Base-by-base conservation (phyloP, 1,284 basidiomycete species). In the Exobasidium rhododendri region DNA sequence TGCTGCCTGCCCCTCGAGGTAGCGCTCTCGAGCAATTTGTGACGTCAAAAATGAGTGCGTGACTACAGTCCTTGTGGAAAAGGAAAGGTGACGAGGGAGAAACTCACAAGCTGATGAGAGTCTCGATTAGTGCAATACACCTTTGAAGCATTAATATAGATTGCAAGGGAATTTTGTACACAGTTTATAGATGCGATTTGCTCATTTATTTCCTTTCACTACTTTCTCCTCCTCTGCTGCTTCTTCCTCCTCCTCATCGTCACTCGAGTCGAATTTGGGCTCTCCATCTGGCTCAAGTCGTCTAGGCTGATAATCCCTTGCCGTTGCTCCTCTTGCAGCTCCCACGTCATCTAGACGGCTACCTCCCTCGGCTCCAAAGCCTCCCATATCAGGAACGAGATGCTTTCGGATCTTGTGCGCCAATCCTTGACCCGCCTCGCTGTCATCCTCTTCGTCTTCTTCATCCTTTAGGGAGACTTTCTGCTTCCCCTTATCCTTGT, bases 351-450 rank as follows among this genome's bases (percentile, higher is more conserved):
- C 43, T 31, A 61, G 14, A 24, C 56, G n/a, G 22, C 22, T 26
- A 14, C 45, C 60, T 4, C 29, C 28, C 17, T n/a, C 32, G 4
- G 11, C 24, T n/a, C 45, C n/a, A 6, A 50, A 24, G 22, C 59
- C 59, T 3, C 59, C 59, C 10, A 17, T 22, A 58, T 61, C 59
- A n/a, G 59, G 59, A 4, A 61, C 59, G 51, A 61, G 59, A 22
- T 14, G 26, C 28, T 31, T 56, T 20, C 58, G 59, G 14, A 61
- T 26, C 20, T 32, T 40, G 6, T 46, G 24, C 13, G 55, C n/a
- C 13, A 50, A 45, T 13, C 3, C 30, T 10, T 13, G 17, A 28
- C 49, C 46, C 22, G 7, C 11, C 3, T 29, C 57, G 3, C 20
- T 20, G 24, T 32, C 35, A 22, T 24, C 24, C 13, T 22, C 59